Base-by-base conservation (phyloP, 441 rosid species). In the Populus hybrid region DNA sequence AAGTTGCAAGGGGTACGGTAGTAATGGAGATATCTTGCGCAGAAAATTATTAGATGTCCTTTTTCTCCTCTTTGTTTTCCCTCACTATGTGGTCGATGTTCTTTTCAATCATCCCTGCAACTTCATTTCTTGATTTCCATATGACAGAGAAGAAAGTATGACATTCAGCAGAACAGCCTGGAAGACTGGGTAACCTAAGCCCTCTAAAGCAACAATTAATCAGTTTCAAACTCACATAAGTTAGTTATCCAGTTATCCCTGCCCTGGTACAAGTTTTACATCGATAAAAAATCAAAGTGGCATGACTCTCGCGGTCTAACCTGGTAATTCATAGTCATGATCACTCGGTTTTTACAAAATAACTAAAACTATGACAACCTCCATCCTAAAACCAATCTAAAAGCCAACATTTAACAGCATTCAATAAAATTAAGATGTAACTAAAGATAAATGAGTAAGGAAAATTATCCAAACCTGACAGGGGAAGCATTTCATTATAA, bases 401-500 rank as follows among this genome's bases (percentile, higher is more conserved):
- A 53, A 53, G n/a, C 61, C 61, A 53, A 18, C 61, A 53, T 53
- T 53, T 18, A 53, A 53, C 21, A 53, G 21, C 61, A 53, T 53
- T 53, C 21, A 53, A 53, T 5, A 53, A 53, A 18, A 53, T 53
- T 53, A 53, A 18, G n/a, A 16, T 16, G n/a, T 53, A 53, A 53
- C 61, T 1, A 5, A 53, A 53, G 24, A 18, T 16, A 80, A 6
- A 40, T n/a, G 73, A 79, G 5, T 64, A 46, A 78, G 36, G 28
- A 8, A 59, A 10, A 34, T 59, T 68, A 18, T 32, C 19, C 61
- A 76, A 36, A 96, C 94, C 89, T 90, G 82, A 75, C 91, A 89
- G 71, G 98, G 91, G 77, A 96, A 87, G 88, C 97, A 94, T 75
- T 94, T 87, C 76, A 40, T 50, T 72, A 94, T 96, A 70, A 94